A percentile compares a stretch with the other conserved stretches of the same genome.
These are phyloP conservation scores for Pyrenophora teres DNA, from an alignment of 2,329 filamentous ascomycete genomes.

Conservation along the genomic window DNA sequence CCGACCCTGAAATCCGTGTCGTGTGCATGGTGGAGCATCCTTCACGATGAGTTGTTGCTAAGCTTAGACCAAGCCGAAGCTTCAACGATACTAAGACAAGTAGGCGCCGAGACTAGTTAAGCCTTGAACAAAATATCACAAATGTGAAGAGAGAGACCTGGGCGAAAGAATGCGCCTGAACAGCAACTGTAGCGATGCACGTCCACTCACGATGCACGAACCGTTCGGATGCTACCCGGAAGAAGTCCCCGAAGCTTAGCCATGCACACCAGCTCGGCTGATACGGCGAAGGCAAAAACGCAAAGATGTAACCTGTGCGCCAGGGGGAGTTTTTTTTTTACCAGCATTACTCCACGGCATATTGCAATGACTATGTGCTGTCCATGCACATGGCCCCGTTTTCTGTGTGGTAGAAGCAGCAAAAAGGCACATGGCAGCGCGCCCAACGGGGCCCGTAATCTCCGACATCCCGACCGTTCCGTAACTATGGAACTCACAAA, in stretches of 20 bases:
- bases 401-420: background rate
- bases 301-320: slow-evolving; percentile 13
- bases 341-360: background rate
- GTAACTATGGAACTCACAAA: slow-evolving; percentile 5
- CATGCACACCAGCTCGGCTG: background rate
- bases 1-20: background rate
- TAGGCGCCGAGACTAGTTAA: background rate
- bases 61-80: too few species aligned
- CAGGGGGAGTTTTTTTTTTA: background rate
- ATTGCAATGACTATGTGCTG: background rate
- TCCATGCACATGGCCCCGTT: background rate
- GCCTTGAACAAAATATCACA: background rate
- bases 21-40: background rate
- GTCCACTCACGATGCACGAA: background rate
- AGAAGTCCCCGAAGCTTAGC: slow-evolving; percentile 10
- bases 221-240: slow-evolving; percentile 17
- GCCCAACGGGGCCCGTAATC: slow-evolving; percentile 18
- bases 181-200: background rate
- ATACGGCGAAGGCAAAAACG: background rate
- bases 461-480: slow-evolving; percentile 25
- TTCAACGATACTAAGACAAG: too few species aligned
- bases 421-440: background rate
- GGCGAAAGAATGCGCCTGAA: background rate
- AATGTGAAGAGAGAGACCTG: background rate
- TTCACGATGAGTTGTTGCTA: background rate